Conservation (phyloP, 208 protist species). For the Entamoeba invadens region DNA sequence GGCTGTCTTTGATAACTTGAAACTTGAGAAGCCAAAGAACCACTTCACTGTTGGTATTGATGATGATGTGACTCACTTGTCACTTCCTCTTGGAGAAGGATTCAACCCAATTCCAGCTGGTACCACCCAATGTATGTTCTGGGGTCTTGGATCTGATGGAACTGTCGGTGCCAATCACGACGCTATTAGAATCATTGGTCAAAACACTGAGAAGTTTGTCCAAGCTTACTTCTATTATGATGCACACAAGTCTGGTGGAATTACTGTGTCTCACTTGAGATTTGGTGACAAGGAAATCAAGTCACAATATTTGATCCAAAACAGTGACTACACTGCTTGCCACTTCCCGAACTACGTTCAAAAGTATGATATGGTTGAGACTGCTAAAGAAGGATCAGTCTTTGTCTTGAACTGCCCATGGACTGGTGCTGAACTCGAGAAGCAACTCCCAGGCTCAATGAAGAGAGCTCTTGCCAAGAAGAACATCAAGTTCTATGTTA, state of each 20-base stretch:
- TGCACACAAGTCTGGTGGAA: constrained; percentile 47
- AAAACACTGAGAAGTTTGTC: constrained; percentile 36
- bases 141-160: constrained; percentile 51
- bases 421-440: constrained; percentile 35
- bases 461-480: constrained; percentile 33
- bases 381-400: constrained; percentile 30
- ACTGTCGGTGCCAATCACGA: constrained; percentile 56
- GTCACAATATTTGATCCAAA: constrained; percentile 41
- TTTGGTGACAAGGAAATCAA: constrained; percentile 49
- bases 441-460: constrained; percentile 31
- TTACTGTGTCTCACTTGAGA: constrained; percentile 51
- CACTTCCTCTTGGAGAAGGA: constrained; percentile 21
- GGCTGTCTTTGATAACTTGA: constrained; percentile 53
- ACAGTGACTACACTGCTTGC: constrained; percentile 50
- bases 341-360: constrained; percentile 43
- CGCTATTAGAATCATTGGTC: constrained; percentile 53
- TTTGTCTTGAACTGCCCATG: constrained; percentile 48
- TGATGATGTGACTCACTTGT: constrained; percentile 51
- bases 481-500: constrained; percentile 36
- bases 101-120: constrained; percentile 32
- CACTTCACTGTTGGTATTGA: constrained; percentile 52
- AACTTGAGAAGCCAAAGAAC: constrained; percentile 27
- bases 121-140: constrained; percentile 50
- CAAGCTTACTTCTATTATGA: constrained; percentile 58
- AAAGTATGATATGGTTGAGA: constrained; percentile 41